Evolutionary conservation across 495 filamentous ascomycete genomes (phyloP), one percentile per base, ranked within the genome.

Genomic region (Cercophora newfieldiana): DNA sequence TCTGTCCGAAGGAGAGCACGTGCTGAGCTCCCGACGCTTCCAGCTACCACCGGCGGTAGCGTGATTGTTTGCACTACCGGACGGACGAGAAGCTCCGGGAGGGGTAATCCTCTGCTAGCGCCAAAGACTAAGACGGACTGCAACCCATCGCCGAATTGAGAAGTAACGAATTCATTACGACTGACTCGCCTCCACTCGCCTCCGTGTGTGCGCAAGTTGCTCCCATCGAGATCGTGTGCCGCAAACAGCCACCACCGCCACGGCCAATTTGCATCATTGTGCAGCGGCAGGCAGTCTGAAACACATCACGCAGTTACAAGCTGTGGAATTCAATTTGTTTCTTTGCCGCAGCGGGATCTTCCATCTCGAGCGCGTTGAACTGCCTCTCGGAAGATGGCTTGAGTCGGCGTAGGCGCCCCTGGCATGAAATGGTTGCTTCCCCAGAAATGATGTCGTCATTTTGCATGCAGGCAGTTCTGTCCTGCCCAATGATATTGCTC

Each of bases 371-470:
- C 4, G 37, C 37, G 37, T 5, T n/a, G 4, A 44, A 44, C 3
- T 14, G 10, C 37, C 37, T 16, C 37, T 33, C 25, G 22, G 18
- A 8, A 19, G 50, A 28, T n/a, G 19, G 50, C 50, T 28, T 54
- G 14, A 7, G 12, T 24, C 3, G n/a, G 50, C 6, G 6, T 14
- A 10, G 2, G 21, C 25, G 50, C 14, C 25, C 50, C 37, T 59
- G 24, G 22, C 18, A 47, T 61, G 58, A 63, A 25, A 31, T 16
- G 24, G 50, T 12, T 26, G 21, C 33, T 57, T 19, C 59, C 65
- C 65, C 59, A 47, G 24, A 62, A 58, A 50, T 67, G 49, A 59
- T 67, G 55, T 56, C 65, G 65, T 67, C 65, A 67, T 67, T 48
- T 7, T 48, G 59, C 65, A 62, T 67, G 65, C 58, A 50, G 49